These are phyloP conservation scores for Trichoderma cornu-damae DNA, from an alignment of 2,329 filamentous ascomycete species.

Conservation along the genomic window DNA sequence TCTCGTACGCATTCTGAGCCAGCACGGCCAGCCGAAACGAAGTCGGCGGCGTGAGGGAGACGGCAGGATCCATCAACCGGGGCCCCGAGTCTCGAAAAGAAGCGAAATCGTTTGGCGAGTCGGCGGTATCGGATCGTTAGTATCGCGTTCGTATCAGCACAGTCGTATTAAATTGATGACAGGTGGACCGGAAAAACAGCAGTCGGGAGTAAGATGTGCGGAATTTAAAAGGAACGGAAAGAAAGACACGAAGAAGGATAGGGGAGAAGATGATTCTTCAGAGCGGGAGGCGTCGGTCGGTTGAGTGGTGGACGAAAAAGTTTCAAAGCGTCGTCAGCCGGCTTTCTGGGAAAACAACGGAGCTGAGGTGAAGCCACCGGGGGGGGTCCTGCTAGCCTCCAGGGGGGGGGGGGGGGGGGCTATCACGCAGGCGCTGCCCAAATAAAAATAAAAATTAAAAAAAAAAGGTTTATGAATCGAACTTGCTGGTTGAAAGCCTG, in stretches of 20 bases:
- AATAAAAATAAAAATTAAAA: too few relatives aligned
- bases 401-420: too few relatives aligned
- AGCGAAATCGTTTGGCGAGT: background rate
- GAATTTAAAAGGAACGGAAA: background rate
- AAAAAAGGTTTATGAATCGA: background rate
- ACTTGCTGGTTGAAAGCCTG: too few relatives aligned
- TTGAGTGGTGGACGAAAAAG: background rate
- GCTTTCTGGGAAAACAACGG: background rate
- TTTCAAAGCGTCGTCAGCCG: constrained; percentile 16
- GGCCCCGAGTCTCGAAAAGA: background rate
- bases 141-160: background rate
- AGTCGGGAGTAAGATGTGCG: background rate
- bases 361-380: background rate
- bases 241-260: background rate
- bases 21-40: constrained; percentile 42
- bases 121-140: background rate
- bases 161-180: background rate
- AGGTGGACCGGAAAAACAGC: background rate
- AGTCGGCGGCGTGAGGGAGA: constrained; percentile 38
- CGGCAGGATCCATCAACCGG: constrained; percentile 36
- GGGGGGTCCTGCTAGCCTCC: background rate
- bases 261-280: background rate
- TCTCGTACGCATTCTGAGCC: constrained; percentile 37
- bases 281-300: background rate
- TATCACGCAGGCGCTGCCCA: background rate